These are phyloP conservation scores for Colletotrichum sp. DNA, from an alignment of 2,329 filamentous ascomycete species.

Conservation along the genomic window DNA sequence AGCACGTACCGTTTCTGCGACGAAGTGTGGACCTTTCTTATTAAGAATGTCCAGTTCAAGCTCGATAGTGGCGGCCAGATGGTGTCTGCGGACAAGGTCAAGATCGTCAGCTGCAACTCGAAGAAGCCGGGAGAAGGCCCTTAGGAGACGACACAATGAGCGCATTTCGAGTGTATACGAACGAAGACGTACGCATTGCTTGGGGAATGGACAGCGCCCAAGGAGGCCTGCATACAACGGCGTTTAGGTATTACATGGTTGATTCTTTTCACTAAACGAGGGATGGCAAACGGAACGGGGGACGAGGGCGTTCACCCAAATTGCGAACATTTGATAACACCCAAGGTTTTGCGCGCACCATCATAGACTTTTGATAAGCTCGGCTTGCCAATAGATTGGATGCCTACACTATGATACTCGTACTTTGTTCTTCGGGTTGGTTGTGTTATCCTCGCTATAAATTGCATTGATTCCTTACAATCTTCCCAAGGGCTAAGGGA, in stretches of 20 bases:
- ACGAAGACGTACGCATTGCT: background rate
- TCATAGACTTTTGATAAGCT: background rate
- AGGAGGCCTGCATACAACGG: constrained; percentile 16
- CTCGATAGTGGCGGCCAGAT: constrained; percentile 79
- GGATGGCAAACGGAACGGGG: background rate
- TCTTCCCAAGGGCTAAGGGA: background rate
- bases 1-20: constrained; percentile 99
- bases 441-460: background rate
- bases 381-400: constrained; percentile 5
- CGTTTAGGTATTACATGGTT: constrained; percentile 6
- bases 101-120: constrained; percentile 98
- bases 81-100: constrained; percentile 88
- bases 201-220: background rate
- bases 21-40: constrained; percentile 99
- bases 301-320: constrained; percentile 11
- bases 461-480: background rate
- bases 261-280: background rate
- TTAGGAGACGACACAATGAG: background rate
- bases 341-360: constrained; percentile 2
- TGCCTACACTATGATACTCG: background rate
- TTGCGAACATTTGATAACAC: constrained; percentile 18
- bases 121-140: constrained; percentile 64
- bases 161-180: background rate
- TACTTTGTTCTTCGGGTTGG: background rate
- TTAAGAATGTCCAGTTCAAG: constrained; percentile 99